Evolutionary conservation across 208 protist species (phyloP).

Genomic region (Zelonia costaricensis): DNA sequence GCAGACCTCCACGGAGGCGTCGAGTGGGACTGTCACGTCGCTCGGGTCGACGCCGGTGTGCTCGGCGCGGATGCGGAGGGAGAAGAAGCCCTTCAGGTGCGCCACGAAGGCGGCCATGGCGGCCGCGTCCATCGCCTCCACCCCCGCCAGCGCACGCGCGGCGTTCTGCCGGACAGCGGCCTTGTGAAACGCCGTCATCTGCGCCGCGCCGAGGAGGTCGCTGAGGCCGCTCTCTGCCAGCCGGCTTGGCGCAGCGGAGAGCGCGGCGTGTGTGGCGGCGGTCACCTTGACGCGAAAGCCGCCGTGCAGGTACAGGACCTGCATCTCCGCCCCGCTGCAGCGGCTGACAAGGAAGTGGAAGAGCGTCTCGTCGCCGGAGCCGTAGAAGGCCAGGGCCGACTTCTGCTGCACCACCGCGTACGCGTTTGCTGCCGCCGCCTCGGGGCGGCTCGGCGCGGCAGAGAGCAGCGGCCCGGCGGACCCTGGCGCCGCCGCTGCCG

Average conservation of each 20-base stretch:
- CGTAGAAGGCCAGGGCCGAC: constrained; percentile 16
- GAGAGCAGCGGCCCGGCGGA: too few relatives aligned
- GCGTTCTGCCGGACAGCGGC: constrained; percentile 12
- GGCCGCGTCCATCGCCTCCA: constrained; percentile 1
- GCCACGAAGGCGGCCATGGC: not conserved
- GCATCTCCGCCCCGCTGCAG: constrained; percentile 10
- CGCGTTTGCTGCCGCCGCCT: not conserved
- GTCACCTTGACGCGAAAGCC: constrained; percentile 20
- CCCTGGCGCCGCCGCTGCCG: too few relatives aligned
- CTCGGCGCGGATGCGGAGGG: constrained; percentile 12
- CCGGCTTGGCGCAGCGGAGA: not conserved
- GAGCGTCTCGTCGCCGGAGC: constrained; percentile 27
- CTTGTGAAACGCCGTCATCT: constrained; percentile 12
- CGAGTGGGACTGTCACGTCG: not conserved
- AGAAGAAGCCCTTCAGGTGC: constrained; percentile 17
- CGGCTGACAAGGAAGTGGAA: constrained; percentile 27
- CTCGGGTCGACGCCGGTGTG: not conserved
- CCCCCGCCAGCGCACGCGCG: not conserved
- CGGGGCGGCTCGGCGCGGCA: not conserved
- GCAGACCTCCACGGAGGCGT: constrained; percentile 9
- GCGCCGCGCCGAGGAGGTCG: constrained; percentile 5
- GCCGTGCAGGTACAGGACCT: constrained; percentile 35
- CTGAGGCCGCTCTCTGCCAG: not conserved
- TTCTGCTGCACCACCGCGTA: constrained; percentile 35
- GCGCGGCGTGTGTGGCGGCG: not conserved